Evolutionary conservation across 345 rosid genomes (phyloP).

Genomic region (Streptanthus diversifolius): DNA sequence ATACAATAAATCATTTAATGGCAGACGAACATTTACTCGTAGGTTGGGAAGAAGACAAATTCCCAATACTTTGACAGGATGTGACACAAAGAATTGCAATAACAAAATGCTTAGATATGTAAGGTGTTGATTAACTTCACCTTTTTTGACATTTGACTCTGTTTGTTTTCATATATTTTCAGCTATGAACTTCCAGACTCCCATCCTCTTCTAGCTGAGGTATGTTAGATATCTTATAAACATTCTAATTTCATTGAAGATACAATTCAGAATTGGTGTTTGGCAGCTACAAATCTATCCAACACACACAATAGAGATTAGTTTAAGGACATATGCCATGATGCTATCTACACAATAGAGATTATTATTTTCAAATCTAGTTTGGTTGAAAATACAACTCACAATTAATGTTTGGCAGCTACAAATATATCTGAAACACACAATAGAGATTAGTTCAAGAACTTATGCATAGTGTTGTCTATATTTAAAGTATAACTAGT

Average conservation of each 20-base stretch:
- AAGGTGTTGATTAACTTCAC: background rate
- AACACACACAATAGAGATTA: background rate
- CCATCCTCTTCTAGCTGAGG: conserved; percentile 75
- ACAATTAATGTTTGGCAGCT: background rate
- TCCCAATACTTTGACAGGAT: background rate
- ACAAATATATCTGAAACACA: background rate
- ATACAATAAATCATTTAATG: background rate
- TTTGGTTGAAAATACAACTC: too few relatives aligned
- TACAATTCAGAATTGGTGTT: background rate
- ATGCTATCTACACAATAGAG: background rate
- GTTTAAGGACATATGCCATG: background rate
- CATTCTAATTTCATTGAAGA: background rate
- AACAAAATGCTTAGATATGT: background rate
- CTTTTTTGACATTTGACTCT: background rate
- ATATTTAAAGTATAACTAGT: conserved; percentile 14
- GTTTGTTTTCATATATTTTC: conserved; percentile 30
- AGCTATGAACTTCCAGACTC: conserved; percentile 89
- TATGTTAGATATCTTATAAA: conserved; percentile 37
- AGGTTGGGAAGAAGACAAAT: background rate
- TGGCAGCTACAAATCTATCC: background rate
- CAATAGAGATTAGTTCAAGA: background rate
- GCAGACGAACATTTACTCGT: background rate
- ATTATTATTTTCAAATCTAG: background rate
- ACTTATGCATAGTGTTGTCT: background rate
- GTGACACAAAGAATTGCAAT: background rate